A percentile compares a stretch with the other conserved stretches of the same genome.
Conservation (phyloP, 2,329 filamentous ascomycete genomes). For the Cordyceps javanica region DNA sequence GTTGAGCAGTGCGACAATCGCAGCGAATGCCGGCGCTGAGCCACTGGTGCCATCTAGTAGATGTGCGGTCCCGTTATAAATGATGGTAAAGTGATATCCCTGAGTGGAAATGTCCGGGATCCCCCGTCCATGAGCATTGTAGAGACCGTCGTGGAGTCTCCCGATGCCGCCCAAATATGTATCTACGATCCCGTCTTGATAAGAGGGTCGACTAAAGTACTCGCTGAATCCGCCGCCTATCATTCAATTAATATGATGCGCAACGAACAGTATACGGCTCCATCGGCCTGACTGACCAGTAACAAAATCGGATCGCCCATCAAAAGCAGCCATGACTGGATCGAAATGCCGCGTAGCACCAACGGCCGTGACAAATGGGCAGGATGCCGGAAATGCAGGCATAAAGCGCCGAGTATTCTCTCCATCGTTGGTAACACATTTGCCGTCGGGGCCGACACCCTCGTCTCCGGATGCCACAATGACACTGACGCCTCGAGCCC, state of each 20-base stretch:
- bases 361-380: slow-evolving; percentile 53
- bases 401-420: slow-evolving; percentile 31
- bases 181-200: slow-evolving; percentile 23
- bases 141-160: slow-evolving; percentile 42
- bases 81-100: slow-evolving; percentile 25
- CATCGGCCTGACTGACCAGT: slow-evolving; percentile 3
- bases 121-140: slow-evolving; percentile 44
- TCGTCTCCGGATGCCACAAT: slow-evolving; percentile 56
- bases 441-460: slow-evolving; percentile 5
- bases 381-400: slow-evolving; percentile 23
- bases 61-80: slow-evolving; percentile 16
- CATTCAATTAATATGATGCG: background rate
- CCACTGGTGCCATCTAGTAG: slow-evolving; percentile 33
- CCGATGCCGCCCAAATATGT: slow-evolving; percentile 38
- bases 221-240: slow-evolving; percentile 16
- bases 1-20: slow-evolving; percentile 59
- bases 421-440: slow-evolving; percentile 7
- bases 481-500: slow-evolving; percentile 55
- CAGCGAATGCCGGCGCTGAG: slow-evolving; percentile 55
- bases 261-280: background rate
- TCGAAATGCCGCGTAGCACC: slow-evolving; percentile 41
- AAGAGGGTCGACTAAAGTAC: slow-evolving; percentile 24
- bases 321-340: slow-evolving; percentile 46
- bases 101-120: slow-evolving; percentile 59
- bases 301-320: slow-evolving; percentile 34